A percentile compares a stretch with the other conserved stretches of the same genome.
phyloP scores from a whole-genome alignment of 2,329 filamentous ascomycete genomes.

The Fusarium papillatum region DNA sequence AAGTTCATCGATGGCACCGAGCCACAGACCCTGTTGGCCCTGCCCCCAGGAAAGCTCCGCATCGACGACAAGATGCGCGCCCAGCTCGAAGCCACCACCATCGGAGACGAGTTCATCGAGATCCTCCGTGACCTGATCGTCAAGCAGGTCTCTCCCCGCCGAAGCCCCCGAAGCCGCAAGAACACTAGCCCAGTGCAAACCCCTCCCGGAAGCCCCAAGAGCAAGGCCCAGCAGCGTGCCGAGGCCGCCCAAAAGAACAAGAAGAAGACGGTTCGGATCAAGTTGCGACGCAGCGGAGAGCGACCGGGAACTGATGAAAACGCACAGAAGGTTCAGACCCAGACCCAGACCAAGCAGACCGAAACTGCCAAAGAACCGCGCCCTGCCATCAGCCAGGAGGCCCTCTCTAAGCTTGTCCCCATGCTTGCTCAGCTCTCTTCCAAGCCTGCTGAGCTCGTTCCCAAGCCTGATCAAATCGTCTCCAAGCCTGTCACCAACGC shows the following conservation, averaged over 20 bases:
- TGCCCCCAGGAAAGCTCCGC: slow-evolving; percentile 15
- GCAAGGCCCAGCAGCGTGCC: slow-evolving; percentile 20
- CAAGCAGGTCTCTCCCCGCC: slow-evolving; percentile 26
- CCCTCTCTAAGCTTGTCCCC: background rate
- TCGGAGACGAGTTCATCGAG: slow-evolving; percentile 25
- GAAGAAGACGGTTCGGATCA: slow-evolving; percentile 16
- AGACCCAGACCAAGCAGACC: background rate
- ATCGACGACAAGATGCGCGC: slow-evolving; percentile 13
- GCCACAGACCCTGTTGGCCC: slow-evolving; percentile 16
- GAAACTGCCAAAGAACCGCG: background rate
- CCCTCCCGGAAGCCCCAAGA: slow-evolving; percentile 13
- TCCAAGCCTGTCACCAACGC: background rate
- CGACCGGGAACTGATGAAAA: background rate
- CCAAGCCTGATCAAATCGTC: background rate
- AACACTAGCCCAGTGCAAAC: slow-evolving; percentile 5
- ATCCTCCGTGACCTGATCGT: slow-evolving; percentile 18
- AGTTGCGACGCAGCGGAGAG: background rate
- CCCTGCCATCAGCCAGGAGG: background rate
- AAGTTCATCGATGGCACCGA: slow-evolving; percentile 38
- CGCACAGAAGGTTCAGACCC: background rate
- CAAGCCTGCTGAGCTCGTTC: background rate
- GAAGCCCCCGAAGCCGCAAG: slow-evolving; percentile 8
- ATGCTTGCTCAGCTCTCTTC: background rate
- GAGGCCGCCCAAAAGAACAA: slow-evolving; percentile 8
- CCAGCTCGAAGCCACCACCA: slow-evolving; percentile 12